Base-by-base conservation (phyloP, 192 early-diverging fungal genomes). In the Spizellomyces punctatus region DNA sequence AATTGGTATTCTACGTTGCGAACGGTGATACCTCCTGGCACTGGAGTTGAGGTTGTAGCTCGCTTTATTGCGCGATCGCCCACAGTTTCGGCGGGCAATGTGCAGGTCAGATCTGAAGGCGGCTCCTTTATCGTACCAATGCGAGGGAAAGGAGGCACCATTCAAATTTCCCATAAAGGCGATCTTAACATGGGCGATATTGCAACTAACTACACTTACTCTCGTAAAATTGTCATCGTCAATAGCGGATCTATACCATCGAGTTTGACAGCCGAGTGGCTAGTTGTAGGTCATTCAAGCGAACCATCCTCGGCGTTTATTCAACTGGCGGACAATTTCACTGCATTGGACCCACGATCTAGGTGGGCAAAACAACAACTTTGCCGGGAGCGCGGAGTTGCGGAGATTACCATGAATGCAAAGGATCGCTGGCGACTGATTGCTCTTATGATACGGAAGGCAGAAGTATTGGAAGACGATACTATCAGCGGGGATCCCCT, bases 101-200 rank as follows among this genome's bases (percentile, higher is more conserved):
- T 88, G n/a, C 52, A 73, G 12, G 66, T 89, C 46, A 46, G 67
- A 36, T 89, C 88, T 7, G 81, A 88, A 9, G 68, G 76, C 27
- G 79, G 80, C 10, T 74, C 76, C n/a, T 63, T 81, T 19, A 50
- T 72, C 4, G 73, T 87, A 55, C 80, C 80, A 36, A 70, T 85
- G 67, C 65, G 77, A 47, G 83, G 83, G 43, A 86, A 86, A 62
- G 88, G 86, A 10, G 88, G 88, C 43, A 86, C 88, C 6, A 81
- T 89, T 48, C 55, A 80, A 22, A 61, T 89, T 22, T 55, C 73
- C 5, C 88, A 89, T 63, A 80, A 66, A 55, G 88, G 88, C 2
- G 87, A 89, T 75, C 72, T 89, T 0, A 77, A 64, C 52, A 87
- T 89, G 77, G 88, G 86, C 6, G 88, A 89, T 68, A 87, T 89